Evolutionary conservation across 2,329 filamentous ascomycete species (phyloP), one percentile per base, ranked within the genome.

Genomic region (Cercospora nicotianae): DNA sequence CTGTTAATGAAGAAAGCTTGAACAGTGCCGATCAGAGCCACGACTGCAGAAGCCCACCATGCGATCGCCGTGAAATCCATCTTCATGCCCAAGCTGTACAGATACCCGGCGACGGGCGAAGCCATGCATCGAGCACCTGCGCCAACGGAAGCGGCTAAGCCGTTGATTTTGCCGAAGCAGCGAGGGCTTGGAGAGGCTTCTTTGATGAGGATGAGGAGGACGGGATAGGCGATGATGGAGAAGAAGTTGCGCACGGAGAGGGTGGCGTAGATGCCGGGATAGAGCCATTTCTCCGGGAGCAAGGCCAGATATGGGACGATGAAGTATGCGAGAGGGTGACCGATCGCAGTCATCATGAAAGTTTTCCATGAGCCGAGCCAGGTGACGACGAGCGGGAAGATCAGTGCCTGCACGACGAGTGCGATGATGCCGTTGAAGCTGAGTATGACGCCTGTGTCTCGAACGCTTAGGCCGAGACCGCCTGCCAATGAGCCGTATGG

Each of bases 151-250:
- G 91, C 91, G 59, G 90, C 89, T 8, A 92, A 80, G 0, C 90
- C 90, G 70, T 92, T 92, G 77, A 92, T 90, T 72, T 87, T 89
- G 1, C 90, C 90, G 16, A 92, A 82, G 5, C 87, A 85, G 1
- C 83, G 84, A 3, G 87, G 82, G 4, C 86, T 85, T 0, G 89
- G 89, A 3, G 88, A 87, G 1, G 90, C 88, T 79, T 92, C 88
- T 77, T 92, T 92, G 74, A 92, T 85, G 64, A 92, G 82, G 68
- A 92, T 91, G 28, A 92, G 82, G 0, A 90, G 83, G 8, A 90
- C 84, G 0, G 90, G 90, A 42, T 89, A 90, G 23, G 86, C 87
- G 39, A 92, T 83, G 71, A 92, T 91, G 7, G 88, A 89, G 65
- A 89, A 87, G 65, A 91, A 81, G 72, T 90, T 91, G 70, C 90